Evolutionary conservation across 148 eudicot genomes (phyloP).

Genomic region (Rhododendron simsii): DNA sequence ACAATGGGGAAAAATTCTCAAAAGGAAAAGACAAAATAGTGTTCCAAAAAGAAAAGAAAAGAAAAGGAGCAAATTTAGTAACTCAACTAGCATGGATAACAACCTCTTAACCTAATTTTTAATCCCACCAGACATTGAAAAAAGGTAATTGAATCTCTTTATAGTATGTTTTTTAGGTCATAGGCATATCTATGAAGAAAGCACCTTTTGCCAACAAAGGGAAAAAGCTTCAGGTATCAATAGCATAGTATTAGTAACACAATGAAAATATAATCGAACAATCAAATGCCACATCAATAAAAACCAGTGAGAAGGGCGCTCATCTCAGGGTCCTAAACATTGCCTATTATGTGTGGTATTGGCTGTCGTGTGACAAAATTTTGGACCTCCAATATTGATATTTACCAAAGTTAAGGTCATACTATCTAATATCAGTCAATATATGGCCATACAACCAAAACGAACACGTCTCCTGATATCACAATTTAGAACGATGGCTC

Average conservation of each 20-base stretch:
- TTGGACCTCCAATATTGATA: not conserved
- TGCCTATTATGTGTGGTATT: not conserved
- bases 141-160: not conserved
- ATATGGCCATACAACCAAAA: not conserved
- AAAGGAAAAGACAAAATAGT: not conserved
- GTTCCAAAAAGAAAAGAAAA: not conserved
- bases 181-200: not conserved
- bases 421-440: not conserved
- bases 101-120: not conserved
- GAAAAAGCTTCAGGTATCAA: not conserved
- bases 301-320: not conserved
- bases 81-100: not conserved
- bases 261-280: not conserved
- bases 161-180: not conserved
- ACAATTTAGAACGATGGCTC: not conserved
- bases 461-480: not conserved
- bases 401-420: not conserved
- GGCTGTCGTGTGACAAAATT: not conserved
- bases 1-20: not conserved
- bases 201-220: not conserved
- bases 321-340: not conserved
- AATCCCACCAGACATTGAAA: not conserved
- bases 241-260: not conserved
- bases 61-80: not conserved
- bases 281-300: not conserved